These are phyloP conservation scores for Phytophthora pseudosyringae DNA, from an alignment of 352 stramenopile genomes.

Conservation along the genomic window DNA sequence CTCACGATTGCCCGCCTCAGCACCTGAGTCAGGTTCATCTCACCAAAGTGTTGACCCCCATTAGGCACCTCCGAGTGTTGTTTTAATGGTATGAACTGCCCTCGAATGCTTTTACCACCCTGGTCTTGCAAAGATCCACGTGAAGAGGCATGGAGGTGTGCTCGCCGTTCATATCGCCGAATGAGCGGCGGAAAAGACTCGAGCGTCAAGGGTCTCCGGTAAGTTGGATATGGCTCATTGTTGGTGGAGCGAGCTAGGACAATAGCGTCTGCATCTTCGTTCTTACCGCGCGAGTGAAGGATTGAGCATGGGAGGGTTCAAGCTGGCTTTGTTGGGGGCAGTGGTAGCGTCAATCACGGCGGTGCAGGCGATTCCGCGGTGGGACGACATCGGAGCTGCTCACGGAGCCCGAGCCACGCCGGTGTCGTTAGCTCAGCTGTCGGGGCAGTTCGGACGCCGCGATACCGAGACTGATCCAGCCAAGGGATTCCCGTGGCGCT, in stretches of 20 bases:
- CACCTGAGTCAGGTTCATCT: not conserved
- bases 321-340: slow-evolving; percentile 9
- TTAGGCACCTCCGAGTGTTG: too few species aligned
- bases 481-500: slow-evolving; percentile 22
- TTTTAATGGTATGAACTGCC: too few species aligned
- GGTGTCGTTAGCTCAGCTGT: slow-evolving; percentile 17
- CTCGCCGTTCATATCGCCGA: slow-evolving; percentile 5
- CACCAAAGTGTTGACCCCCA: too few species aligned
- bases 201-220: slow-evolving; percentile 13
- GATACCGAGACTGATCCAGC: slow-evolving; percentile 3
- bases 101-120: too few species aligned
- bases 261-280: not conserved
- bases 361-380: slow-evolving; percentile 30
- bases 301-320: slow-evolving; percentile 9
- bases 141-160: slow-evolving; percentile 4
- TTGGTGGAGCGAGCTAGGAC: not conserved
- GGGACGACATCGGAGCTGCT: slow-evolving; percentile 26
- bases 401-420: slow-evolving; percentile 22
- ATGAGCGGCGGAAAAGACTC: slow-evolving; percentile 16
- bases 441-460: slow-evolving; percentile 18
- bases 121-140: not conserved
- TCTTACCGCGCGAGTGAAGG: slow-evolving; percentile 3
- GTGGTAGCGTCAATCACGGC: not conserved
- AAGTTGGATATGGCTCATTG: slow-evolving; percentile 1
- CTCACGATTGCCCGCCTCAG: slow-evolving; percentile 5